phyloP scores from a whole-genome alignment of 139 green algal species.

The Tetratostichococcus sp. region DNA sequence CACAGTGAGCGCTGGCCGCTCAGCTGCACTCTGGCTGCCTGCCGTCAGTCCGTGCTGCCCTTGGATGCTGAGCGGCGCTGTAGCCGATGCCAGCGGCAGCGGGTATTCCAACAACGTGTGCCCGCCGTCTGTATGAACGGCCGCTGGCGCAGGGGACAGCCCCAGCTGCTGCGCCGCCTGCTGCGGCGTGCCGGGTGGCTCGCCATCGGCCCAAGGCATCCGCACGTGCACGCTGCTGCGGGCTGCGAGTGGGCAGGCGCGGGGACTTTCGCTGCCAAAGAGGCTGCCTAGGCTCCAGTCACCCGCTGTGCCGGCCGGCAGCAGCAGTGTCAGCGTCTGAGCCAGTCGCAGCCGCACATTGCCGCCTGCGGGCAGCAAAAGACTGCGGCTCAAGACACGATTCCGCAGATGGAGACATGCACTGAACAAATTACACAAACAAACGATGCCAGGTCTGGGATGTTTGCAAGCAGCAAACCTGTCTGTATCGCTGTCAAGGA shows the following conservation, averaged over 20 bases:
- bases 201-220: not conserved
- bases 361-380: not conserved
- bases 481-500: constrained; percentile 5
- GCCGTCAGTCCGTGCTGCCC: too few species aligned
- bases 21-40: too few species aligned
- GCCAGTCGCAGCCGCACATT: constrained; percentile 12
- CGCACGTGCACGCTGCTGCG: constrained; percentile 42
- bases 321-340: constrained; percentile 43
- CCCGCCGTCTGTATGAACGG: not conserved
- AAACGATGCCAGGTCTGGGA: too few species aligned
- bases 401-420: too few species aligned
- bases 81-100: not conserved
- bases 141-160: not conserved
- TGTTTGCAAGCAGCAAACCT: too few species aligned
- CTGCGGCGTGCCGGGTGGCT: not conserved
- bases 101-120: not conserved
- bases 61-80: not conserved
- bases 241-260: constrained; percentile 32
- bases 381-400: too few species aligned
- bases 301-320: constrained; percentile 12
- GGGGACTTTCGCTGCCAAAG: constrained; percentile 1
- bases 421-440: too few species aligned
- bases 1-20: not conserved
- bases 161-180: not conserved
- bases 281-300: constrained; percentile 14